phyloP scores from a whole-genome alignment of 2,329 filamentous ascomycete genomes.

The Cladorrhinum sp. region DNA sequence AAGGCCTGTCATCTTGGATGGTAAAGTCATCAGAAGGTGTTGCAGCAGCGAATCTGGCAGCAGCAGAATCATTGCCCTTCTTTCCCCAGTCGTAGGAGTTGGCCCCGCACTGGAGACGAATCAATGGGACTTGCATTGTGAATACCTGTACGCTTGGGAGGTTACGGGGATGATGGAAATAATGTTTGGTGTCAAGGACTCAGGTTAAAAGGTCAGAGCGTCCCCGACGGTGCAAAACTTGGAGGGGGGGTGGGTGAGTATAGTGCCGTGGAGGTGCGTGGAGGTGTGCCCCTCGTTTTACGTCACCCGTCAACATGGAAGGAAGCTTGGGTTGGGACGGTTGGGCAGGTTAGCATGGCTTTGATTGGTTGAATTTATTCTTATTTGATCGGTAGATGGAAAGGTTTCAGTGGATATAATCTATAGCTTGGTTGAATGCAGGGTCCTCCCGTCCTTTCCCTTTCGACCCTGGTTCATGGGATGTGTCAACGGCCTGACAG shows the following conservation, averaged over 20 bases:
- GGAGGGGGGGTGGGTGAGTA: background rate
- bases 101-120: slow-evolving; percentile 85
- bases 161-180: background rate
- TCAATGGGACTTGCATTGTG: slow-evolving; percentile 71
- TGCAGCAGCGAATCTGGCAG: slow-evolving; percentile 83
- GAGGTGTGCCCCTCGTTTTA: slow-evolving; percentile 10
- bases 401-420: too few species aligned
- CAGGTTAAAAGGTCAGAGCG: slow-evolving; percentile 1
- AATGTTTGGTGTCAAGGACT: background rate
- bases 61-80: slow-evolving; percentile 80
- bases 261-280: background rate
- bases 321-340: background rate
- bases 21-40: slow-evolving; percentile 72
- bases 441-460: too few species aligned
- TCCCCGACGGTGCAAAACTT: background rate
- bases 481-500: too few species aligned
- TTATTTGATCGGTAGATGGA: too few species aligned
- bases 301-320: slow-evolving; percentile 3
- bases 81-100: slow-evolving; percentile 99
- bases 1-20: slow-evolving; percentile 84
- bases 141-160: background rate
- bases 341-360: too few species aligned
- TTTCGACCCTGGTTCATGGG: too few species aligned
- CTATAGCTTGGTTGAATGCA: too few species aligned
- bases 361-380: too few species aligned